These are phyloP conservation scores for Solanum bulbocastanum DNA, from an alignment of 257 asterid genomes.

Conservation along the genomic window DNA sequence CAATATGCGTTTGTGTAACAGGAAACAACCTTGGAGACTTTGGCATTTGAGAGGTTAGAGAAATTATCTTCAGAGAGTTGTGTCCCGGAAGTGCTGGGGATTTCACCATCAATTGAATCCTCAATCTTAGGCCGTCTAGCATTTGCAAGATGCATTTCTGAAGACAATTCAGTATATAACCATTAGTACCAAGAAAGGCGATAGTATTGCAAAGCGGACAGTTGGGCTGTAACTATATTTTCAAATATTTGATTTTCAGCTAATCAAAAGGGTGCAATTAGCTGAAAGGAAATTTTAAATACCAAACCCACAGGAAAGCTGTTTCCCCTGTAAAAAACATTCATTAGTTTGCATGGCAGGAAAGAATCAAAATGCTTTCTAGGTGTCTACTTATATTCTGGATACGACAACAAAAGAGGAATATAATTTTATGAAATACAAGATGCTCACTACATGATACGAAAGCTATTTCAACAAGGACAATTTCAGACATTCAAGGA, in stretches of 20 bases:
- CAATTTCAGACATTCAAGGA: neutral
- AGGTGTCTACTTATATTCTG: neutral
- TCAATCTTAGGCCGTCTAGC: conserved; percentile 57
- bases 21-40: conserved; percentile 37
- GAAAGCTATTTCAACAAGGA: neutral
- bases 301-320: neutral
- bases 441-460: neutral
- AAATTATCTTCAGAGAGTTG: conserved; percentile 41
- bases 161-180: conserved; percentile 11
- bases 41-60: conserved; percentile 36
- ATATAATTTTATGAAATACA: neutral
- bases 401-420: neutral
- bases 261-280: neutral
- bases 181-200: neutral
- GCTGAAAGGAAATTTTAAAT: neutral
- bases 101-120: conserved; percentile 61
- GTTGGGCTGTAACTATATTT: neutral
- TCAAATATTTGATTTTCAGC: neutral
- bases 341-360: neutral
- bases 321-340: neutral
- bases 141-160: conserved; percentile 83
- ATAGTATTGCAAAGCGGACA: neutral
- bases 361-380: neutral
- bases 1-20: neutral
- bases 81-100: conserved; percentile 73